Base-by-base conservation (phyloP, 176 grass and related monocot genomes). In the Carex pumila region DNA sequence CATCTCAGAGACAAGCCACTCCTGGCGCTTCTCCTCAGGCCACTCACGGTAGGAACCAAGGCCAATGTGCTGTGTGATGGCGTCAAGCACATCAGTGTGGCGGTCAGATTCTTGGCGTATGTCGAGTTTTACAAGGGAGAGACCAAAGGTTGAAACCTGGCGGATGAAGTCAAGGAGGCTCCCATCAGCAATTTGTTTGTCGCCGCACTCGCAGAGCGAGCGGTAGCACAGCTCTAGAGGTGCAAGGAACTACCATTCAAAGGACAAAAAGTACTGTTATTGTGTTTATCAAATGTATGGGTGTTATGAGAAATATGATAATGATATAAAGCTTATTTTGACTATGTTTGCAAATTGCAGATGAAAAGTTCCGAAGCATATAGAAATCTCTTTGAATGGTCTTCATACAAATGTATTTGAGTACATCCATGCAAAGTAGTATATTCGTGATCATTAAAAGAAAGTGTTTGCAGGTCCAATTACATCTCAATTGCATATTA, bases 101-200 rank as follows among this genome's bases (percentile, higher is more conserved):
- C 93, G 91, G 69, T 99, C 96, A 88, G 96, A 99, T 89, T 95
- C 96, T 91, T 99, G 96, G 81, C 96, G 92, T 19, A 99, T 99
- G 81, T 99, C 96, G 77, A 99, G 96, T 81, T 91, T 95, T 65
- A 99, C 96, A 81, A 99, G 89, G 80, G 96, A 92, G 75, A 99
- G 91, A 47, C 96, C 93, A 12, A 99, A 99, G 64, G 93, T 99
- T 64, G 92, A 99, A 83, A 99, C 91, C 93, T 99, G 96, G 76
- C 96, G 96, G 86, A 99, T 78, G 88, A 94, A 99, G 85, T 99
- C 91, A 77, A 99, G 96, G 85, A 99, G 96, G 73, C 89, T 95
- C 87, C 96, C 96, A 4, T 99, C 96, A 61, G 96, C 96, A 83
- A 99, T 91, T 83, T 87, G 59, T 78, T 92, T 95, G 88, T 99